phyloP scores from a whole-genome alignment of 208 protist species.

The Leishmania lainsoni region DNA sequence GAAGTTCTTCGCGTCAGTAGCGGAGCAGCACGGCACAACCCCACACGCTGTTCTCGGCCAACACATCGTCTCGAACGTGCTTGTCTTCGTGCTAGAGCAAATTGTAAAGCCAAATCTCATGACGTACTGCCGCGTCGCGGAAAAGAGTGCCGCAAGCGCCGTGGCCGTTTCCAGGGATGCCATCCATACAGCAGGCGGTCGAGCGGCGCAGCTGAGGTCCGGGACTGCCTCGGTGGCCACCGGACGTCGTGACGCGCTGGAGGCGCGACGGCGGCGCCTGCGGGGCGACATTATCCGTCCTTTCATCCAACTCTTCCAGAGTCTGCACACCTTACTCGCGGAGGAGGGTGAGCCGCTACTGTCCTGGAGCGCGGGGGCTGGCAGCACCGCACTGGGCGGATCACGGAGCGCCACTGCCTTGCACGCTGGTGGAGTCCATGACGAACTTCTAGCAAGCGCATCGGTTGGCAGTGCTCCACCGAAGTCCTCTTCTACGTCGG shows the following conservation, averaged over 20 bases:
- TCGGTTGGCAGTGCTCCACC: background rate
- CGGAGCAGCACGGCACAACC: slow-evolving; percentile 46
- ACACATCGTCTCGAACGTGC: slow-evolving; percentile 75
- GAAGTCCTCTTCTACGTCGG: background rate
- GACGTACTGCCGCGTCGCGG: slow-evolving; percentile 37
- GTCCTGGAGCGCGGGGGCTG: background rate
- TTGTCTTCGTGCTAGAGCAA: slow-evolving; percentile 64
- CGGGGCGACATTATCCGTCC: slow-evolving; percentile 57
- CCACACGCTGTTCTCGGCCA: slow-evolving; percentile 67
- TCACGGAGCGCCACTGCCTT: background rate
- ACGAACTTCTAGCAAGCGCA: background rate
- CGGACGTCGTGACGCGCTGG: slow-evolving; percentile 20
- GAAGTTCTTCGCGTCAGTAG: slow-evolving; percentile 44
- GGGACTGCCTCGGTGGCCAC: background rate
- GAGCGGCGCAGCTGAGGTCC: background rate
- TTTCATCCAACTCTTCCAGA: slow-evolving; percentile 52
- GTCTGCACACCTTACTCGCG: slow-evolving; percentile 48
- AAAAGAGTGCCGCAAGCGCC: slow-evolving; percentile 17
- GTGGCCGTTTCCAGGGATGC: background rate
- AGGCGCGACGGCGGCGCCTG: slow-evolving; percentile 40
- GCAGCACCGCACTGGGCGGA: background rate
- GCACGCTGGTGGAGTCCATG: background rate
- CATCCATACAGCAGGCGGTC: background rate
- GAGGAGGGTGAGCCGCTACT: slow-evolving; percentile 32
- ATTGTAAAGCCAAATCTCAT: slow-evolving; percentile 64